Conservation (phyloP, 352 stramenopile genomes). For the Globisporangium solare region DNA sequence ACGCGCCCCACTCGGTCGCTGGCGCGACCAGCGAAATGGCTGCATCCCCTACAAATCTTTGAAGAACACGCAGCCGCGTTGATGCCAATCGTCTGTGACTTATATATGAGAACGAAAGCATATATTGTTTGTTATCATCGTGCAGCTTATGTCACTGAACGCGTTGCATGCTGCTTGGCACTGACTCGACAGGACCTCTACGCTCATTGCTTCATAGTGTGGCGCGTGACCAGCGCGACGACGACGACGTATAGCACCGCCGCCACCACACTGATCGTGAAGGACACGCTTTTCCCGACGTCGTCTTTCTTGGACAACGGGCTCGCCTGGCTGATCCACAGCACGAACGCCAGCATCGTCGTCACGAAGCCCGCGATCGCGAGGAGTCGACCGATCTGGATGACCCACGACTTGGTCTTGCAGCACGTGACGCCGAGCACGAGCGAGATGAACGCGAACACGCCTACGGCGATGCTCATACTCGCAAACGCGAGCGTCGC, state of each 20-base stretch:
- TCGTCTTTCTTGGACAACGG: constrained; percentile 53
- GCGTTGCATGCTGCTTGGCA: no score
- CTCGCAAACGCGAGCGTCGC: constrained; percentile 41
- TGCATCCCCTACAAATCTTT: no score
- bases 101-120: no score
- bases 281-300: constrained; percentile 48
- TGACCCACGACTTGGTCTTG: constrained; percentile 64
- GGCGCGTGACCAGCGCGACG: constrained; percentile 24
- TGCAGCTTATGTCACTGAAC: no score
- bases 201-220: constrained; percentile 13
- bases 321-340: constrained; percentile 55
- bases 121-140: no score
- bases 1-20: no score
- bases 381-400: constrained; percentile 38
- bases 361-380: constrained; percentile 32
- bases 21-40: no score
- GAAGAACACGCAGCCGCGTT: no score
- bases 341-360: constrained; percentile 48
- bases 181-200: no score
- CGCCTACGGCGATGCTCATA: constrained; percentile 32
- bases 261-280: constrained; percentile 47
- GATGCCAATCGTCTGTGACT: no score
- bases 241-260: constrained; percentile 44
- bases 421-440: constrained; percentile 65
- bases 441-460: constrained; percentile 44